These are phyloP conservation scores for Clitopilus hobsonii DNA, from an alignment of 768 basidiomycete genomes.

Conservation along the genomic window DNA sequence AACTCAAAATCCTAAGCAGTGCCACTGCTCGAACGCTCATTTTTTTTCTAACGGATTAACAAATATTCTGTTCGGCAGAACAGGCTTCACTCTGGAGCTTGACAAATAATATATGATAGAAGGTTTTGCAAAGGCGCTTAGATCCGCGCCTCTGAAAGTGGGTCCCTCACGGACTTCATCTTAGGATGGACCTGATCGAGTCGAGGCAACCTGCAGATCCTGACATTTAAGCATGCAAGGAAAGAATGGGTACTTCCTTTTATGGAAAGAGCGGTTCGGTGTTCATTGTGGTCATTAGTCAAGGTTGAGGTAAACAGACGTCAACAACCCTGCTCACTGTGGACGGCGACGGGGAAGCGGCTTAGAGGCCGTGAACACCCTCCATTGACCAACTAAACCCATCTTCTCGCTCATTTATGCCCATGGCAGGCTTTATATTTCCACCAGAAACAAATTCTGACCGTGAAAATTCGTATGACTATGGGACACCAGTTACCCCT, in stretches of 20 bases:
- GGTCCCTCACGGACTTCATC: neutral
- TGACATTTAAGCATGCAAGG: neutral
- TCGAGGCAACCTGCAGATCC: neutral
- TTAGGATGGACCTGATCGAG: neutral
- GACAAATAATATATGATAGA: neutral
- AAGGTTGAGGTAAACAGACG: neutral
- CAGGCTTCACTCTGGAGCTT: neutral
- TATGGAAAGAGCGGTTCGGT: neutral
- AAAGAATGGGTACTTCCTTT: neutral
- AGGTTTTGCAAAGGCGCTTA: neutral
- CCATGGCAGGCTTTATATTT: slow-evolving; percentile 63
- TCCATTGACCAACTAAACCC: neutral
- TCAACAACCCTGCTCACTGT: slow-evolving; percentile 1
- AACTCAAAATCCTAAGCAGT: neutral
- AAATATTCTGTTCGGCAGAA: neutral
- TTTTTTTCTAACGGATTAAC: too few relatives aligned
- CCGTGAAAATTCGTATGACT: slow-evolving; percentile 56
- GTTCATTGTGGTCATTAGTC: neutral
- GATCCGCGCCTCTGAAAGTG: neutral
- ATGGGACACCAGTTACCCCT: slow-evolving; percentile 53
- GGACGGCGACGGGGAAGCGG: slow-evolving; percentile 1
- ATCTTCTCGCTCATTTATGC: neutral
- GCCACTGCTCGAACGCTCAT: neutral
- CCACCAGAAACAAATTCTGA: slow-evolving; percentile 40
- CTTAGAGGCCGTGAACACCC: neutral